Percentiles rank a stretch among this genome's conserved stretches.
Conservation (phyloP, 495 filamentous ascomycete genomes). For the Aspergillus funiculosus region DNA sequence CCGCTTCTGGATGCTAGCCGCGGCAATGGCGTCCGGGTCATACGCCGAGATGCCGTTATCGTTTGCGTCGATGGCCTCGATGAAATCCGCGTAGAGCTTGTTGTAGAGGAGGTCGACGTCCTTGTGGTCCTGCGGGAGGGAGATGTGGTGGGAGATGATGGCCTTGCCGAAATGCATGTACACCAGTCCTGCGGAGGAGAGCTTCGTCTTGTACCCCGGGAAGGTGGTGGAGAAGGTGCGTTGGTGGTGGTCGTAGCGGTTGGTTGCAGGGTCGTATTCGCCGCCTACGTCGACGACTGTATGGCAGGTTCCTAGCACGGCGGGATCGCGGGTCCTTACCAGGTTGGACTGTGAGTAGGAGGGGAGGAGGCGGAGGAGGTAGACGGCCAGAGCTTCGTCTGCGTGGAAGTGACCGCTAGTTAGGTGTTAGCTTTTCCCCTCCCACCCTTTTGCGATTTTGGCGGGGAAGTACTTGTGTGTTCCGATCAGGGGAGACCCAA, state of each 20-base stretch:
- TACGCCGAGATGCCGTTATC: slow-evolving; percentile 90
- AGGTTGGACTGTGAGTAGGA: slow-evolving; percentile 69
- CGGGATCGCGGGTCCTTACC: slow-evolving; percentile 79
- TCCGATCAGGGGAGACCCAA: slow-evolving; percentile 6
- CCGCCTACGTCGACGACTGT: slow-evolving; percentile 95
- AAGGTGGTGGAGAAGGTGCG: slow-evolving; percentile 78
- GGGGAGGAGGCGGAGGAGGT: slow-evolving; percentile 87
- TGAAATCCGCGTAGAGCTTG: slow-evolving; percentile 88
- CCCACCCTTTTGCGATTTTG: not conserved
- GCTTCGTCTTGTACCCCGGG: slow-evolving; percentile 72
- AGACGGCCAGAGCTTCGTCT: slow-evolving; percentile 96
- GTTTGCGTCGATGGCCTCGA: slow-evolving; percentile 94
- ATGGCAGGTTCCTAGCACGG: slow-evolving; percentile 72
- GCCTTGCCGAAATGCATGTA: slow-evolving; percentile 89
- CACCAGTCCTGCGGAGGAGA: slow-evolving; percentile 87
- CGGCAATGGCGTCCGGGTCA: slow-evolving; percentile 55
- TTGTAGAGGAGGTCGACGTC: slow-evolving; percentile 70
- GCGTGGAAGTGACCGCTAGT: slow-evolving; percentile 90
- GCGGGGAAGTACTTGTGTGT: slow-evolving; percentile 11
- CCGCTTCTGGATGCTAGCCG: slow-evolving; percentile 64
- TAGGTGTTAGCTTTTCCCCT: not conserved
- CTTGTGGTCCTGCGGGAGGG: slow-evolving; percentile 52
- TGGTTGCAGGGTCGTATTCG: slow-evolving; percentile 66
- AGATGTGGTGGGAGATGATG: slow-evolving; percentile 68
- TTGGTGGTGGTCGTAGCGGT: slow-evolving; percentile 97